phyloP scores from a whole-genome alignment of 2,329 filamentous ascomycete species.

The Fusarium clavum region DNA sequence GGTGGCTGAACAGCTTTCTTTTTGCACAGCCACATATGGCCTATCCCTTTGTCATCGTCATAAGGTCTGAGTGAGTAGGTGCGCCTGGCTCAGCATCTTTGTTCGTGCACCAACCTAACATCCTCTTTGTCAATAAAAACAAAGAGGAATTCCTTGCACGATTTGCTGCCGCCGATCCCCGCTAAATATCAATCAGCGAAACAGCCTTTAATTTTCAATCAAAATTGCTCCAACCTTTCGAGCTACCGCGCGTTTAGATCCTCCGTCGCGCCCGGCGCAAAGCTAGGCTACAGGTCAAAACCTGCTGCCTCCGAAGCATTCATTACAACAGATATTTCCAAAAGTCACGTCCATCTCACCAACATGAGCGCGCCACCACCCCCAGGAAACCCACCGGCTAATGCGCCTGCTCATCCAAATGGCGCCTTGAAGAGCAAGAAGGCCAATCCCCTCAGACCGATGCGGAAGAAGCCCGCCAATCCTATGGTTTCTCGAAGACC shows the following conservation, averaged over 20 bases:
- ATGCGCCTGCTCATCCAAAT: conserved; percentile 51
- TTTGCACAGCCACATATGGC: conserved; percentile 37
- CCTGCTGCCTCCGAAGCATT: conserved; percentile 25
- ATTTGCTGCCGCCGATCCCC: not conserved
- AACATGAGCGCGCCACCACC: conserved; percentile 60
- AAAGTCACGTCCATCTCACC: conserved; percentile 7
- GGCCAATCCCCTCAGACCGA: conserved; percentile 54
- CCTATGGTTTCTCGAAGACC: conserved; percentile 70
- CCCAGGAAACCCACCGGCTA: conserved; percentile 38
- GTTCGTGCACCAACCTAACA: conserved; percentile 28
- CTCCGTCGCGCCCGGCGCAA: conserved; percentile 24
- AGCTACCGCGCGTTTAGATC: conserved; percentile 3
- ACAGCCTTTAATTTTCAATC: conserved; percentile 7
- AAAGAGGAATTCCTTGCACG: not conserved
- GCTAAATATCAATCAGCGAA: not conserved
- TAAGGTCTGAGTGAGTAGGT: conserved; percentile 17
- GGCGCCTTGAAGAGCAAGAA: conserved; percentile 49
- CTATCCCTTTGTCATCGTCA: conserved; percentile 46
- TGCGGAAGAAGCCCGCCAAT: conserved; percentile 62
- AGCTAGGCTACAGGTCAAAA: conserved; percentile 33
- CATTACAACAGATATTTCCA: not conserved
- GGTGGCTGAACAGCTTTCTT: not conserved
- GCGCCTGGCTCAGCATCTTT: conserved; percentile 23
- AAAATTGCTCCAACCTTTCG: not conserved
- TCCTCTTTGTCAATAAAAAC: conserved; percentile 35